Evolutionary conservation across 495 filamentous ascomycete genomes (phyloP).

Genomic region (Neurospora sp.): DNA sequence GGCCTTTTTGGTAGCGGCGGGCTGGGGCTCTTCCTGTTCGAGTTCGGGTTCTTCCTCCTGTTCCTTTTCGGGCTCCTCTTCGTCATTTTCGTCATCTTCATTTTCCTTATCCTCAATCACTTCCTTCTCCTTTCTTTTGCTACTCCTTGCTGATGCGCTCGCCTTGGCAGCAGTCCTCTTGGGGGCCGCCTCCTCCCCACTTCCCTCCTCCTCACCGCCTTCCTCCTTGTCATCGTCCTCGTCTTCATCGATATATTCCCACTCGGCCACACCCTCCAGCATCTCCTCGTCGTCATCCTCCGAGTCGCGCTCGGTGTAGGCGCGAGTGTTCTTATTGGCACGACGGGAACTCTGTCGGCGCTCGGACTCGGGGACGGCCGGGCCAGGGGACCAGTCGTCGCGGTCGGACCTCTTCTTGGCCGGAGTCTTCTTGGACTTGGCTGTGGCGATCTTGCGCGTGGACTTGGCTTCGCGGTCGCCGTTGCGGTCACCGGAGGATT

Average conservation of each 20-base stretch:
- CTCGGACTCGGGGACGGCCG: conserved; percentile 23
- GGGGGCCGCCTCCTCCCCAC: not conserved
- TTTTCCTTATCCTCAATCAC: not conserved
- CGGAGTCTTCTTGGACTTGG: conserved; percentile 24
- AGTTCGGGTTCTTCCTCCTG: conserved; percentile 1
- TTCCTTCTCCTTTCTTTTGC: conserved; percentile 1
- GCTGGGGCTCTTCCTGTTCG: conserved; percentile 6
- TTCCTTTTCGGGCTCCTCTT: conserved; percentile 5
- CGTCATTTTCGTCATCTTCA: conserved; percentile 3
- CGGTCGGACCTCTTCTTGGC: conserved; percentile 25
- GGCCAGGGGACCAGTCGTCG: conserved; percentile 9
- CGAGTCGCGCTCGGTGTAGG: conserved; percentile 42
- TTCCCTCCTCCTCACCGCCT: not conserved
- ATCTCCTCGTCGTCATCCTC: conserved; percentile 48
- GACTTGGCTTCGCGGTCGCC: conserved; percentile 1
- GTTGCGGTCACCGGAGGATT: conserved; percentile 4
- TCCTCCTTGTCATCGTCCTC: not conserved
- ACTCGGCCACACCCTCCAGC: conserved; percentile 44
- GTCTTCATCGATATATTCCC: conserved; percentile 37
- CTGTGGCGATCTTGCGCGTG: conserved; percentile 10
- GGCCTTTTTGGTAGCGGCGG: not conserved
- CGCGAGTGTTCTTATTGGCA: conserved; percentile 15
- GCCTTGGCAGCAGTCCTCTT: not conserved
- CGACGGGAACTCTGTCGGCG: conserved; percentile 45
- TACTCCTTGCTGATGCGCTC: not conserved